Evolutionary conservation across 176 grass and related monocot species (phyloP).

Genomic region (Pontederia crassipes): DNA sequence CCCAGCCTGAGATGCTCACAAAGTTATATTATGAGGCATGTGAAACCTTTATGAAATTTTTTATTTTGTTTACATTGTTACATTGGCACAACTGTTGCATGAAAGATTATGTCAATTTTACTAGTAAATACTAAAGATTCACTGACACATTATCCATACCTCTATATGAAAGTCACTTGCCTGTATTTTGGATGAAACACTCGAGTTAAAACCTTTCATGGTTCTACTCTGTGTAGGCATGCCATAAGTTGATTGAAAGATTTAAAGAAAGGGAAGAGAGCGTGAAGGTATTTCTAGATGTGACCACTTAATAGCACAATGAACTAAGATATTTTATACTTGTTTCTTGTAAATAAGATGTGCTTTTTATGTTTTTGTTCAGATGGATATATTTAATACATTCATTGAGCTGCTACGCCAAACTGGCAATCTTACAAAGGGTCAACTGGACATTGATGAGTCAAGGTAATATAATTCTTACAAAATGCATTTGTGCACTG

Average conservation of each 20-base stretch:
- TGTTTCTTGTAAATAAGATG: conserved; percentile 20
- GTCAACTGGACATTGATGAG: conserved; percentile 87
- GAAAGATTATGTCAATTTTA: too few relatives aligned
- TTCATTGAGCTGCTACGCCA: conserved; percentile 95
- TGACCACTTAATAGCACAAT: conserved; percentile 1
- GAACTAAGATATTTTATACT: neutral
- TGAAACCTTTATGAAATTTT: neutral
- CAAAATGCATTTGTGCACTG: neutral
- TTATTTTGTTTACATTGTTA: neutral
- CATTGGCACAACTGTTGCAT: neutral
- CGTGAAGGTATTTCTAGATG: conserved; percentile 62
- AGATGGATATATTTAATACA: conserved; percentile 99
- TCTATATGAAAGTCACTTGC: too few relatives aligned
- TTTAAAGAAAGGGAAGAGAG: conserved; percentile 98
- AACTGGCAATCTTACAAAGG: conserved; percentile 89
- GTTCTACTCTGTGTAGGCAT: conserved; percentile 44
- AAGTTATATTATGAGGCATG: conserved; percentile 80
- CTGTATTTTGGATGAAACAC: too few relatives aligned
- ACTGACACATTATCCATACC: too few relatives aligned
- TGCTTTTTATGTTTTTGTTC: conserved; percentile 17
- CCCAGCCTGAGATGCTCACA: conserved; percentile 76
- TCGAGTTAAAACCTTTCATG: too few relatives aligned
- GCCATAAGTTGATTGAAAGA: conserved; percentile 85
- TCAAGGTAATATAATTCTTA: conserved; percentile 29
- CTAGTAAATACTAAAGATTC: too few relatives aligned